Conservation (phyloP, 1,284 basidiomycete genomes). For the Psilocybe mexicana region DNA sequence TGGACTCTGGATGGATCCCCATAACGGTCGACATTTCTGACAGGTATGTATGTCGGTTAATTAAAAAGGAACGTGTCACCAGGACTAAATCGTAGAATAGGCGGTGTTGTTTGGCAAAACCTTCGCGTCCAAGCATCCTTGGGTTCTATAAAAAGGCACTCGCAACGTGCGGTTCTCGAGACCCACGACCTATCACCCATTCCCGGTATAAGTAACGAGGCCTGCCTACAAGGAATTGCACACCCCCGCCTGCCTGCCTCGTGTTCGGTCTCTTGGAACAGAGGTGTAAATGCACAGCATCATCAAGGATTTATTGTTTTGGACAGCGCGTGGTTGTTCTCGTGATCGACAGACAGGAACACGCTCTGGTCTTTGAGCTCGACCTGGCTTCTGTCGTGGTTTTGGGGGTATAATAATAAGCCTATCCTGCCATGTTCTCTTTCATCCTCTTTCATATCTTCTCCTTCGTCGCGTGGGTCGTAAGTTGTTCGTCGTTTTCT, state of each 20-base stretch:
- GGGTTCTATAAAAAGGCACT: background rate
- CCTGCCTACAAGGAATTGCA: background rate
- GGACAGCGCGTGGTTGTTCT: background rate
- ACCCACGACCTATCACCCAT: background rate
- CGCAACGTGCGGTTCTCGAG: background rate
- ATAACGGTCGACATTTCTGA: background rate
- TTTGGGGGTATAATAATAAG: background rate
- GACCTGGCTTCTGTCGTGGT: background rate
- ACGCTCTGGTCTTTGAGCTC: background rate
- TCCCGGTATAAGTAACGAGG: background rate
- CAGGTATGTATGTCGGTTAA: background rate
- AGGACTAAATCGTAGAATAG: no score
- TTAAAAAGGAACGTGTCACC: background rate
- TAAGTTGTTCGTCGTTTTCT: background rate
- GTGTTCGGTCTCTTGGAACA: background rate
- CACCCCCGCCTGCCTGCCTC: background rate
- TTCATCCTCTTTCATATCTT: background rate
- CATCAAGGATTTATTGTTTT: background rate
- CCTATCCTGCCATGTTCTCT: background rate
- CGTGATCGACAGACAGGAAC: constrained; percentile 1
- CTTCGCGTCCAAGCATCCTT: background rate
- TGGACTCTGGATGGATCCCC: background rate
- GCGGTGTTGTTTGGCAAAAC: background rate
- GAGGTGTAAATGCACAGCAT: background rate
- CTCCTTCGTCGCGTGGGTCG: background rate